Conservation (phyloP, 805 yeast species). For the Candida gorgasii region DNA sequence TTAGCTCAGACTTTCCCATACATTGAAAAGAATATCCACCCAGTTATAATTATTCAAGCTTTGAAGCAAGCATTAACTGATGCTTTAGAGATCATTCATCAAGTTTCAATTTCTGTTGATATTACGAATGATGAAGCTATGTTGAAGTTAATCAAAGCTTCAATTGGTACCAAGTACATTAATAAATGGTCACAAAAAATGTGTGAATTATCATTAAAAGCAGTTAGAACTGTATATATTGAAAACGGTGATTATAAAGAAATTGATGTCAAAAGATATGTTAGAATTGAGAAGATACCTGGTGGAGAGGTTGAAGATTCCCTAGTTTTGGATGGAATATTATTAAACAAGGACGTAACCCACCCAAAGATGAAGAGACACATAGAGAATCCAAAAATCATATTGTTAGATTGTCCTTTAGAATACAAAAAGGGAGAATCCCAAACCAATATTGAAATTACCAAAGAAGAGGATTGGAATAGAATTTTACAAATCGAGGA, state of each 20-base stretch:
- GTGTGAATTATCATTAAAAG: conserved; percentile 85
- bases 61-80: conserved; percentile 87
- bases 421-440: conserved; percentile 99
- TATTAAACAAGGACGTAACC: conserved; percentile 95
- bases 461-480: conserved; percentile 95
- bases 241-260: conserved; percentile 67
- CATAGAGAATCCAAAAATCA: conserved; percentile 85
- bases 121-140: conserved; percentile 80
- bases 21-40: conserved; percentile 93
- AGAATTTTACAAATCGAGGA: conserved; percentile 95
- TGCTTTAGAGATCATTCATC: conserved; percentile 84
- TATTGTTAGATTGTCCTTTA: conserved; percentile 91
- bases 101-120: conserved; percentile 83
- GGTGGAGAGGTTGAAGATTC: conserved; percentile 97
- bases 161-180: conserved; percentile 95
- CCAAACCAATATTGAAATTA: conserved; percentile 95
- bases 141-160: conserved; percentile 81
- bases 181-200: conserved; percentile 86
- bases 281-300: conserved; percentile 91
- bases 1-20: conserved; percentile 94
- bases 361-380: conserved; percentile 96
- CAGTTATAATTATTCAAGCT: conserved; percentile 93
- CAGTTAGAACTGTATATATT: conserved; percentile 79
- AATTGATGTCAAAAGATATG: conserved; percentile 90
- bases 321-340: conserved; percentile 83